phyloP scores from a whole-genome alignment of 176 grass and related monocot genomes.

The Tuctoria greenei region DNA sequence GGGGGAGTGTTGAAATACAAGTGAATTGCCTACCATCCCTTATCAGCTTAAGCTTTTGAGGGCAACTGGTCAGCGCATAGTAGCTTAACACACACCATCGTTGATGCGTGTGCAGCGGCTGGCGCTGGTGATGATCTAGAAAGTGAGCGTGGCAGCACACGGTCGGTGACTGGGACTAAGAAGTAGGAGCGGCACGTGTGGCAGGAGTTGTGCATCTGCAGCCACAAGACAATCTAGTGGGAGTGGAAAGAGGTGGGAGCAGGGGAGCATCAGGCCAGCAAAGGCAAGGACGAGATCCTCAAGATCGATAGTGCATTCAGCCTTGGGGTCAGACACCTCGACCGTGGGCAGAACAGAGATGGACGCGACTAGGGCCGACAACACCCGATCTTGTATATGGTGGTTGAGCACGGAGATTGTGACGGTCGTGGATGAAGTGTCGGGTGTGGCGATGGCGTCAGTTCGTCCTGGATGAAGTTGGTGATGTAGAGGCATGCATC shows the following conservation, averaged over 20 bases:
- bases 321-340: conserved; percentile 49
- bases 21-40: no score
- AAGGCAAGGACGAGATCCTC: conserved; percentile 62
- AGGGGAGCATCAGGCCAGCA: conserved; percentile 59
- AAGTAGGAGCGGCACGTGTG: conserved; percentile 74
- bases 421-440: conserved; percentile 1
- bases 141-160: conserved; percentile 30
- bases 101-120: conserved; percentile 10
- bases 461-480: conserved; percentile 39
- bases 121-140: conserved; percentile 32
- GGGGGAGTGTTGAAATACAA: no score
- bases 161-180: neutral
- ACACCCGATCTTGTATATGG: conserved; percentile 16
- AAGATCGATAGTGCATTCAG: conserved; percentile 68
- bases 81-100: no score
- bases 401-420: conserved; percentile 28
- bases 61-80: no score
- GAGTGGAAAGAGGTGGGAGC: conserved; percentile 89
- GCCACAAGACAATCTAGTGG: conserved; percentile 75
- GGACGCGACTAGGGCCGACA: conserved; percentile 46
- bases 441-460: conserved; percentile 13
- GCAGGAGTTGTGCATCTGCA: conserved; percentile 81
- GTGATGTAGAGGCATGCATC: conserved; percentile 35
- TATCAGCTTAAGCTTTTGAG: no score
- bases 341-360: conserved; percentile 72